These are phyloP conservation scores for Dendryphion nanum DNA, from an alignment of 2,329 filamentous ascomycete genomes.

Conservation along the genomic window DNA sequence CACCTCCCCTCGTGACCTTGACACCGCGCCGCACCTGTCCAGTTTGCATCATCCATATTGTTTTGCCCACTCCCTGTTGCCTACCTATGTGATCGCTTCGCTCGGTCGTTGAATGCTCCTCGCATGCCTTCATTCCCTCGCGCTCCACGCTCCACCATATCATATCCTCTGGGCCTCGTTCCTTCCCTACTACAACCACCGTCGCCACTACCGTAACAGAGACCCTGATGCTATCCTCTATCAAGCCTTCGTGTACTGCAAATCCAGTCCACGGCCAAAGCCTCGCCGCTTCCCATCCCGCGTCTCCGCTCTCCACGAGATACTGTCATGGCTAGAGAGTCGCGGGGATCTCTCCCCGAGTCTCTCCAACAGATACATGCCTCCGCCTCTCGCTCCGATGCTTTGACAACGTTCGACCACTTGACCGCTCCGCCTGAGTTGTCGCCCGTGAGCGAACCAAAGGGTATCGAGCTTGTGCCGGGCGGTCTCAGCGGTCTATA, in stretches of 20 bases:
- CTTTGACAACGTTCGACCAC: slow-evolving; percentile 91
- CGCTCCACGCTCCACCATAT: too few relatives aligned
- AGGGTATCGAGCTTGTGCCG: slow-evolving; percentile 73
- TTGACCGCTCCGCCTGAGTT: slow-evolving; percentile 70
- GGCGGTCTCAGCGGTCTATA: slow-evolving; percentile 89
- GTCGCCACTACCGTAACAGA: slow-evolving; percentile 4
- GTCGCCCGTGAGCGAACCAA: slow-evolving; percentile 61
- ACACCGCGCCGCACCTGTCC: too few relatives aligned
- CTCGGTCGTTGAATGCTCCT: too few relatives aligned
- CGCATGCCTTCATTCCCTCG: too few relatives aligned
- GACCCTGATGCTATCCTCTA: slow-evolving; percentile 22
- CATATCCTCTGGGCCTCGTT: too few relatives aligned
- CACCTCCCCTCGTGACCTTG: too few relatives aligned
- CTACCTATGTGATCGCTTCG: too few relatives aligned
- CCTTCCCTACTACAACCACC: too few relatives aligned
- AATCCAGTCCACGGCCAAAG: slow-evolving; percentile 4
- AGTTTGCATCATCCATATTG: too few relatives aligned
- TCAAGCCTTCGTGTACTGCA: background rate
- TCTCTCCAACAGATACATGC: slow-evolving; percentile 81
- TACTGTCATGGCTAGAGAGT: slow-evolving; percentile 25
- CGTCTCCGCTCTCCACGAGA: slow-evolving; percentile 1
- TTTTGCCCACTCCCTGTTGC: too few relatives aligned
- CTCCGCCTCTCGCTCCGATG: slow-evolving; percentile 79
- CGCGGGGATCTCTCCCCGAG: slow-evolving; percentile 19
- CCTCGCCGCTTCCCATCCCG: slow-evolving; percentile 3